phyloP scores from a whole-genome alignment of 352 stramenopile species.

The Phytophthora hibernalis region DNA sequence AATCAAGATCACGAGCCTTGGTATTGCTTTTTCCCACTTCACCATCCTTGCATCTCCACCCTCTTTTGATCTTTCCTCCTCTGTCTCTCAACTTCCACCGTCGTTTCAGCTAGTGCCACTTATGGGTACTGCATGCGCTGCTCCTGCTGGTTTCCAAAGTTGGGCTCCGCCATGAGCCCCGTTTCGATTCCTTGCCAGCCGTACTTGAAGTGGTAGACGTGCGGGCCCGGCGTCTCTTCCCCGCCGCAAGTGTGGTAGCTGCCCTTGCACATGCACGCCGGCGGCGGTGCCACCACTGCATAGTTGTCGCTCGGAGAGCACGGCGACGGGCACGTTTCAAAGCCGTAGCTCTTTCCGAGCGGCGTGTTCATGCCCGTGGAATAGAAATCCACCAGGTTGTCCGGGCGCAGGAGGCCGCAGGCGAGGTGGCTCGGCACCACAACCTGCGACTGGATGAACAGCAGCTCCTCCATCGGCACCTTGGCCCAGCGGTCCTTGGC shows the following conservation, averaged over 20 bases:
- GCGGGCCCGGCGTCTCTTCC: conserved; percentile 46
- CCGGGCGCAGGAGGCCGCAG: conserved; percentile 59
- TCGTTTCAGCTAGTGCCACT: conserved; percentile 13
- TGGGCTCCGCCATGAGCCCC: conserved; percentile 39
- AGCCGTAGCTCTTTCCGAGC: conserved; percentile 38
- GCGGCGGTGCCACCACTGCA: conserved; percentile 35
- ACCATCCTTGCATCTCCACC: conserved; percentile 22
- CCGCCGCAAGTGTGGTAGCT: conserved; percentile 61
- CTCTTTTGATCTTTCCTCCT: conserved; percentile 17
- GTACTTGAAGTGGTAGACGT: conserved; percentile 88
- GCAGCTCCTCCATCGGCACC: conserved; percentile 67
- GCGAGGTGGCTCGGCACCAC: conserved; percentile 68
- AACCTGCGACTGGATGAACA: conserved; percentile 78
- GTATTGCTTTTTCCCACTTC: conserved; percentile 42
- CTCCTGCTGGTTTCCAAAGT: conserved; percentile 40
- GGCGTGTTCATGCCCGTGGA: conserved; percentile 40
- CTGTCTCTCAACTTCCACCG: conserved; percentile 1
- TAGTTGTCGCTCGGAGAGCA: conserved; percentile 77
- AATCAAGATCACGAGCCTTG: conserved; percentile 37
- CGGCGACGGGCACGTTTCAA: conserved; percentile 57
- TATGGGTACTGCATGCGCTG: conserved; percentile 48
- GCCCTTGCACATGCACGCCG: conserved; percentile 59
- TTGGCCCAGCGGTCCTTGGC: conserved; percentile 75
- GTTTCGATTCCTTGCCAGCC: conserved; percentile 76
- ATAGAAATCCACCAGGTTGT: conserved; percentile 59